Evolutionary conservation across 176 grass and related monocot genomes (phyloP).

Genomic region (Bonia amplexicaulis): DNA sequence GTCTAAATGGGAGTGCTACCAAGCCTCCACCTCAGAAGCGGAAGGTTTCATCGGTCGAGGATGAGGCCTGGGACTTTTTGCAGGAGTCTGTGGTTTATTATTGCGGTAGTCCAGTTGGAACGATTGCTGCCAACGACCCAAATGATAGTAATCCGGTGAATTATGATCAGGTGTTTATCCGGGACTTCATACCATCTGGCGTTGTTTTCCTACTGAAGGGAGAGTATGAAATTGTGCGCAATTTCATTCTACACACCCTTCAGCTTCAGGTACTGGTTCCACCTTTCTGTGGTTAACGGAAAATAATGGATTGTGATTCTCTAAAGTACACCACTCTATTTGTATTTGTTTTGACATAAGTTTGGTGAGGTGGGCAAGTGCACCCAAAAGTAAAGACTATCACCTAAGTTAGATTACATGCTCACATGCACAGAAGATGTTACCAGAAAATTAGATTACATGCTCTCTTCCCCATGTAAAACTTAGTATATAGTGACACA

Average conservation of each 20-base stretch:
- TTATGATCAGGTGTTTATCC: slow-evolving; percentile 89
- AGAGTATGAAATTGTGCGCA: slow-evolving; percentile 82
- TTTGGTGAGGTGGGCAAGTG: background rate
- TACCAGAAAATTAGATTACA: background rate
- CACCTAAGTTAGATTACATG: background rate
- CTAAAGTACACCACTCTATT: background rate
- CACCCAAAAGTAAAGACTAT: background rate
- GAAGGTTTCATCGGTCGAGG: slow-evolving; percentile 48
- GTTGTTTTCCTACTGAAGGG: slow-evolving; percentile 86
- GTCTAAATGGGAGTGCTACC: slow-evolving; percentile 16
- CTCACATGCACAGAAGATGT: background rate
- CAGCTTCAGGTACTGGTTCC: slow-evolving; percentile 65
- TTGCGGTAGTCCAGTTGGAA: slow-evolving; percentile 75
- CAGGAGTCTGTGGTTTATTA: slow-evolving; percentile 75
- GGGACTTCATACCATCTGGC: slow-evolving; percentile 87
- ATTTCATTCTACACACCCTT: slow-evolving; percentile 90
- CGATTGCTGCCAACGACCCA: slow-evolving; percentile 83
- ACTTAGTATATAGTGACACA: background rate
- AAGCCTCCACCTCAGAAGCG: slow-evolving; percentile 29
- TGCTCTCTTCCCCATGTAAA: background rate
- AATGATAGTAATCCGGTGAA: slow-evolving; percentile 69
- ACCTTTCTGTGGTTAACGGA: background rate
- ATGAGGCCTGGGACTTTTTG: slow-evolving; percentile 74
- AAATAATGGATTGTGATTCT: background rate
- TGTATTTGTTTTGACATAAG: background rate